Evolutionary conservation across 495 filamentous ascomycete genomes (phyloP), one percentile per base, ranked within the genome.

Genomic region (Viridothelium virens): DNA sequence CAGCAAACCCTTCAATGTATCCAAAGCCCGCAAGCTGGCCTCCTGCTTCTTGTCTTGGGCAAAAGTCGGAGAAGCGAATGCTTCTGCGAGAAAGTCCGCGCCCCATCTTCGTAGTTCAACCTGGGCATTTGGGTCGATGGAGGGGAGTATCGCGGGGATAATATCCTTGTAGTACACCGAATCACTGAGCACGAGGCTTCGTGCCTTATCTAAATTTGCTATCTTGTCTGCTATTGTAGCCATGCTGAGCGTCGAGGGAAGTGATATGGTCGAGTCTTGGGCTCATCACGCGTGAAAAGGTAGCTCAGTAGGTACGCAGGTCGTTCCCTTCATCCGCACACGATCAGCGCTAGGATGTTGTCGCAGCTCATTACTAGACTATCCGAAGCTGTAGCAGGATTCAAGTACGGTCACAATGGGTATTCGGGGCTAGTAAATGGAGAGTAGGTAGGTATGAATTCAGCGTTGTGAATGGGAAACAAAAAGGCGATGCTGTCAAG

Each of bases 51-150:
- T 86, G 62, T 84, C 79, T 41, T 79, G 77, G 64, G 84, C 75
- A 70, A 97, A 80, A 41, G 86, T 84, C 14, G 94, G 94, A 56
- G 88, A 92, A 25, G 95, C 87, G 77, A 99, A 96, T 3, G 92
- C 90, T 80, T 99, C 94, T 47, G 95, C 93, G 46, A 99, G 81
- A 75, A 99, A 99, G 36, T 97, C 91, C 33, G 92, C 86, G 33
- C 92, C 95, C 95, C 95, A 99, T 87, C 92, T 82, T 76, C 91
- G 88, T 70, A 97, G 78, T 76, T 96, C 90, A 25, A 96, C 75
- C 48, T 81, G 81, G 56, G 88, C 79, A 63, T 82, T 79, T n/a
- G 88, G 83, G 38, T 87, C 88, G 71, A 97, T 88, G 72, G 97
- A 91, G 33, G 92, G 91, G 3, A 97, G 82, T 65, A 96, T 90